Base-by-base conservation (phyloP, 2,329 filamentous ascomycete species). In the Cytospora mali region DNA sequence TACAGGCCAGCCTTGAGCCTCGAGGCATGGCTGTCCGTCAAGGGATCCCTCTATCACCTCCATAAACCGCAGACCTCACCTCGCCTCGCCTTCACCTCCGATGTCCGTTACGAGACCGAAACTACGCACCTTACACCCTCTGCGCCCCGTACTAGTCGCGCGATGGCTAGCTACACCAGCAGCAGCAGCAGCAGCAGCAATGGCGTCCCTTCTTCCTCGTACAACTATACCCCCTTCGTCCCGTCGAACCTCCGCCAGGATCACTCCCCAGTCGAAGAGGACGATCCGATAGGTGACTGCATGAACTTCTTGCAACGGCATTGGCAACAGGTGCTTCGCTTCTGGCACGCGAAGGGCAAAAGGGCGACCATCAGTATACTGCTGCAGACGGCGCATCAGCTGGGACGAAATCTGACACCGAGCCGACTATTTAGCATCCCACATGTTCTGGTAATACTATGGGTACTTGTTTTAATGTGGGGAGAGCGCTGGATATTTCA, bases 401-500 rank as follows among this genome's bases (percentile, higher is more conserved):
- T 79, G 62, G 73, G 73, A 68, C 73, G 73, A 69, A 86, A 85
- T 68, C 67, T 87, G 71, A 77, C 77, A 35, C 72, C 78, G 25
- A 76, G 78, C 51, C 79, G 84, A n/a, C 68, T 88, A 29, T 68
- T 88, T 55, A 87, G 81, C 76, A 80, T 92, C 61, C 84, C 87
- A 39, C 89, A 91, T 72, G 74, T 88, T 18, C 74, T 96, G 67
- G 85, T 91, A 21, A 72, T 84, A 14, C 64, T 93, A 52, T 99
- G 95, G 94, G 70, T 93, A 48, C 74, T 91, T 25, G 82, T 90
- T 23, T 71, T 99, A 66, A 85, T 95, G 67, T 95, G 91, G 87
- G 93, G 94, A 1, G 95, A 99, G 79, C 82, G 90, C 64, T 90
- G 85, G 75, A 83, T 89, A 39, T 98, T 96, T 74, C 81, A 84